phyloP scores from a whole-genome alignment of 495 filamentous ascomycete species.

The Lindgomyces ingoldianus region DNA sequence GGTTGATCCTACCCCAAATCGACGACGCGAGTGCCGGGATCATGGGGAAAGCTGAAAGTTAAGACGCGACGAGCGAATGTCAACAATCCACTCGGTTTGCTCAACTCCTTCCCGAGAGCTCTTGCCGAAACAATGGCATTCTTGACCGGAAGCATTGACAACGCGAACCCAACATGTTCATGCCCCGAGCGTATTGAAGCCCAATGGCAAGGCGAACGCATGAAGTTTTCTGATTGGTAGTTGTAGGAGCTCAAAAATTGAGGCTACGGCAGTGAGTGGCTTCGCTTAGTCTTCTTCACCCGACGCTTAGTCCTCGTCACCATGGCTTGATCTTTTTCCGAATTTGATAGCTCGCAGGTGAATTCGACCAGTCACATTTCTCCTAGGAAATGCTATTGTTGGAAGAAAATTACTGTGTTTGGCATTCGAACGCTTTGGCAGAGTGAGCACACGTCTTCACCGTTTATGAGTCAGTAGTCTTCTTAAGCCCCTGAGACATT shows the following conservation, averaged over 20 bases:
- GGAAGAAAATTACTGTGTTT: no score
- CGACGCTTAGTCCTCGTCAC: background rate
- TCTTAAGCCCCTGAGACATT: background rate
- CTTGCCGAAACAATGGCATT: constrained; percentile 20
- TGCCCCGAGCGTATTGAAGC: constrained; percentile 27
- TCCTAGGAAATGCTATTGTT: background rate
- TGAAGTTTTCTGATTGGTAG: constrained; percentile 3
- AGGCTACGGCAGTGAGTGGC: constrained; percentile 33
- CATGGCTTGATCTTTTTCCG: constrained; percentile 4
- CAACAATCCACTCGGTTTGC: constrained; percentile 20
- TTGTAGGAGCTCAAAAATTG: constrained; percentile 19
- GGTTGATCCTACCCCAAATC: constrained; percentile 15
- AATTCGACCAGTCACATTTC: constrained; percentile 4
- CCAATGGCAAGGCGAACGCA: constrained; percentile 26
- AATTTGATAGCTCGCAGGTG: background rate
- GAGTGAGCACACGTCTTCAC: constrained; percentile 16
- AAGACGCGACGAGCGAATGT: background rate
- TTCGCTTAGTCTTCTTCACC: constrained; percentile 16
- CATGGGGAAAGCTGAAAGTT: constrained; percentile 9
- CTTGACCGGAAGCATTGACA: constrained; percentile 19
- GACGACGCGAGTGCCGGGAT: constrained; percentile 5
- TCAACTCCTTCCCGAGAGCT: background rate
- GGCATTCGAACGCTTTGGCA: constrained; percentile 1
- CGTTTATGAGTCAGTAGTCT: constrained; percentile 27
- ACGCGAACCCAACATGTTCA: constrained; percentile 15